Base-by-base conservation (phyloP, 192 early-diverging fungal species). In the Coemansia interrupta region DNA sequence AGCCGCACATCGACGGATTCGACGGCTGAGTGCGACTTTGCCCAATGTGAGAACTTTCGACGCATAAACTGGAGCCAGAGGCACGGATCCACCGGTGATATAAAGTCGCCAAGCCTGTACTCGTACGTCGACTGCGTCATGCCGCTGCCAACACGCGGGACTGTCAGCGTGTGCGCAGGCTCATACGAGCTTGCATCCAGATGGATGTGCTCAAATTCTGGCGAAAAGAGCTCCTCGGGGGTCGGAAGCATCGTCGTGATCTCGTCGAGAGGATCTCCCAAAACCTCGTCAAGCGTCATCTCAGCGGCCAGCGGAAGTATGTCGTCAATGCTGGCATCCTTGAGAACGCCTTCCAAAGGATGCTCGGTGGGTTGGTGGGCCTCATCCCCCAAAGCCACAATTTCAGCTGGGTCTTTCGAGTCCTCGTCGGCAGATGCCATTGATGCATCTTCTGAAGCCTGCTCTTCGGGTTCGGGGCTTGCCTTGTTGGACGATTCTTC, bases 11-110 rank as follows among this genome's bases (percentile, higher is more conserved):
- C 55, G 11, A 46, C 64, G 10, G 29, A 30, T 30, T 42, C 30
- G 20, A 60, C 51, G 4, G 23, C 38, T 6, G 50, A 45, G 54
- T 73, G 26, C 12, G 63, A 12, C 13, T 40, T 38, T 5, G 70
- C 58, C 70, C 70, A 73, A 3, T 52, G 32, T 8, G 41, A 39
- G 18, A 63, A 67, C 23, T 73, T 73, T 29, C 49, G 61, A 19
- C 51, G 60, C 46, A 67, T 64, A 17, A 60, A 51, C 14, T 44
- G 7, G 15, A 50, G 45, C 60, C 64, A 65, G 14, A 50, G 20
- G n/a, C 45, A 43, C 20, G 64, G 70, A 18, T 73, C 64, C 7
- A 46, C 64, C 13, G 64, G 58, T 3, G 46, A 38, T 13, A 26
- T 20, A 55, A 67, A 73, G 0, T 55, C 52, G 26, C 42, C 39